These are phyloP conservation scores for Teratosphaeria pseudoeucalypti DNA, from an alignment of 2,329 filamentous ascomycete species.

Conservation along the genomic window DNA sequence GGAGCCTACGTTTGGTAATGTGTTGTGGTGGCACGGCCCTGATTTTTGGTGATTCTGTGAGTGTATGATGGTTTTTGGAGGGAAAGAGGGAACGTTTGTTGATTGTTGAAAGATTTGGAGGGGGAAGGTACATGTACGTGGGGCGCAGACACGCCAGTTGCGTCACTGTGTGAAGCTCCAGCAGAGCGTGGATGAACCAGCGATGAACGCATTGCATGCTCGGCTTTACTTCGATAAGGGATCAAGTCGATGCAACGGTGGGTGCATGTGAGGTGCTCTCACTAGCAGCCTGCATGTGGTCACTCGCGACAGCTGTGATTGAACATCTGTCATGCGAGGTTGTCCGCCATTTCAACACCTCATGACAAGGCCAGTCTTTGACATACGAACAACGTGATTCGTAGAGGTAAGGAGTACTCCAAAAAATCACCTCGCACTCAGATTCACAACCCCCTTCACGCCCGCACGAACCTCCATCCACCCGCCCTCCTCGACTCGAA, in stretches of 20 bases:
- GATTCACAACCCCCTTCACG: constrained; percentile 30
- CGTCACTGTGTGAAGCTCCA: not conserved
- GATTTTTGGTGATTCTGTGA: not conserved
- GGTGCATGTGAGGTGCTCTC: too few species aligned
- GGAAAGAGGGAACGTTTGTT: not conserved
- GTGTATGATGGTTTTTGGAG: not conserved
- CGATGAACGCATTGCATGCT: not conserved
- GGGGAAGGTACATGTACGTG: not conserved
- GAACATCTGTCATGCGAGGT: too few species aligned
- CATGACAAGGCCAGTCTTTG: too few species aligned
- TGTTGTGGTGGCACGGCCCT: not conserved
- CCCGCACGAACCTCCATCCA: constrained; percentile 56
- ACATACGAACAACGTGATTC: too few species aligned
- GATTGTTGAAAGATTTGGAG: not conserved
- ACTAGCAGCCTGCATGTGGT: too few species aligned
- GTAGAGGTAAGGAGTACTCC: not conserved
- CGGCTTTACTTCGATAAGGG: not conserved
- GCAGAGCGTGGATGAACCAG: not conserved
- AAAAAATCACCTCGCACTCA: constrained; percentile 8
- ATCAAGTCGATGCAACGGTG: not conserved
- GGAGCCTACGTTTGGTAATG: not conserved
- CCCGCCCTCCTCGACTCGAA: constrained; percentile 60
- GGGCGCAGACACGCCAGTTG: not conserved
- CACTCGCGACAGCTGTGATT: too few species aligned
- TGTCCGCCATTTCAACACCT: too few species aligned